These are phyloP conservation scores for Boletus reticuloceps DNA, from an alignment of 768 basidiomycete species.

Conservation along the genomic window DNA sequence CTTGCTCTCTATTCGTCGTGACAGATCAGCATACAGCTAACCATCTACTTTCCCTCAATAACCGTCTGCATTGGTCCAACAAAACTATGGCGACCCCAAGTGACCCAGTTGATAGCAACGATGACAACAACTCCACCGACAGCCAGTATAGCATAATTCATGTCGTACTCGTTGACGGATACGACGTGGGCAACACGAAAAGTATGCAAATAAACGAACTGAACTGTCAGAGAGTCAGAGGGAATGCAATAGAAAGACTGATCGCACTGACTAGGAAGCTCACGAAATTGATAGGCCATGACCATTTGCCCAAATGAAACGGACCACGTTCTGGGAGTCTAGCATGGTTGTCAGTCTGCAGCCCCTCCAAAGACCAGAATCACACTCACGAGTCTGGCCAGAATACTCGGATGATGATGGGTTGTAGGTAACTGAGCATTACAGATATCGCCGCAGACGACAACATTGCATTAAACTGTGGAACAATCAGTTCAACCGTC, in stretches of 20 bases:
- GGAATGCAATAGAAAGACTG: background rate
- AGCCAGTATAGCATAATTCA: conserved; percentile 59
- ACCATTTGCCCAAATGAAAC: conserved; percentile 52
- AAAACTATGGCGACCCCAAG: conserved; percentile 48
- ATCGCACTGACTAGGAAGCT: conserved; percentile 41
- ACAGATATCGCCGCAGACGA: conserved; percentile 57
- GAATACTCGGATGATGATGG: conserved; percentile 56
- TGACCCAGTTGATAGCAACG: conserved; percentile 44
- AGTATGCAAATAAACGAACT: conserved; percentile 51
- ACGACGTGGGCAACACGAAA: conserved; percentile 55
- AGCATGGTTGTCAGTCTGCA: background rate
- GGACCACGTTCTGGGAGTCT: conserved; percentile 48
- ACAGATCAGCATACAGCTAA: background rate
- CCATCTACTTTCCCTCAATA: background rate
- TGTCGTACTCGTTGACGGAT: conserved; percentile 46
- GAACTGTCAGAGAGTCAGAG: conserved; percentile 37
- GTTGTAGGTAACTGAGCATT: conserved; percentile 57
- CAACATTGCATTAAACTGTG: conserved; percentile 52
- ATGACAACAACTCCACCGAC: conserved; percentile 45
- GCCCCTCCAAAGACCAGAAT: background rate
- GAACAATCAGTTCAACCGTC: background rate
- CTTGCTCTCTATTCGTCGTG: too few relatives aligned
- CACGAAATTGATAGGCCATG: conserved; percentile 48
- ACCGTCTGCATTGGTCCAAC: conserved; percentile 43
- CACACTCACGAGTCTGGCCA: conserved; percentile 48